A percentile compares a stretch with the other conserved stretches of the same genome.
Conservation (phyloP, 768 basidiomycete species). For the Leucogyrophana mollusca region DNA sequence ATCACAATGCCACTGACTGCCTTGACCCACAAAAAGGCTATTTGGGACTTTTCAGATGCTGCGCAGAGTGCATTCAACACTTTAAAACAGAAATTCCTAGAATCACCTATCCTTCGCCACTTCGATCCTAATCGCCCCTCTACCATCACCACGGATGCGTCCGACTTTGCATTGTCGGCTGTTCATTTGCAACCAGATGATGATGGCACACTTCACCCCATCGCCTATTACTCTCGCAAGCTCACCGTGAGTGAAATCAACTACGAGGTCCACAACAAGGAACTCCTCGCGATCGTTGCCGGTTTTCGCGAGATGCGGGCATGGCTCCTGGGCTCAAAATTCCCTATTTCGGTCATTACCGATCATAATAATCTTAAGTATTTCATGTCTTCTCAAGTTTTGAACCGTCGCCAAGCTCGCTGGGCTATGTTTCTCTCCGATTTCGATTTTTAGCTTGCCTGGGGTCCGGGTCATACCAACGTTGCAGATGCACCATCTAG, state of each 20-base stretch:
- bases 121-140: slow-evolving; percentile 11
- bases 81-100: slow-evolving; percentile 17
- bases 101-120: slow-evolving; percentile 17
- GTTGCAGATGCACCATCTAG: slow-evolving; percentile 13
- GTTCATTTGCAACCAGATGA: slow-evolving; percentile 10
- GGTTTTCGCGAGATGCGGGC: slow-evolving; percentile 25
- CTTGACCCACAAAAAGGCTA: slow-evolving; percentile 23
- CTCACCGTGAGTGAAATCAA: slow-evolving; percentile 34
- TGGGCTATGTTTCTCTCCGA: slow-evolving; percentile 25
- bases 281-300: slow-evolving; percentile 39
- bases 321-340: slow-evolving; percentile 18
- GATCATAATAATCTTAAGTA: slow-evolving; percentile 33
- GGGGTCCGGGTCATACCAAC: slow-evolving; percentile 11
- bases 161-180: slow-evolving; percentile 8
- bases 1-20: slow-evolving; percentile 31
- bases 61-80: slow-evolving; percentile 15
- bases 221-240: slow-evolving; percentile 29
- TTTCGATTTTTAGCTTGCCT: slow-evolving; percentile 18
- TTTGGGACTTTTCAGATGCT: slow-evolving; percentile 24
- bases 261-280: slow-evolving; percentile 44
- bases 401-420: slow-evolving; percentile 34
- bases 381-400: slow-evolving; percentile 22
- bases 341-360: slow-evolving; percentile 16
- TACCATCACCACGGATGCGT: slow-evolving; percentile 20
- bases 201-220: slow-evolving; percentile 23